Percentiles rank a stretch among this genome's conserved stretches.
phyloP scores from a whole-genome alignment of 805 yeast genomes.

The Wickerhamomyces silvicola region DNA sequence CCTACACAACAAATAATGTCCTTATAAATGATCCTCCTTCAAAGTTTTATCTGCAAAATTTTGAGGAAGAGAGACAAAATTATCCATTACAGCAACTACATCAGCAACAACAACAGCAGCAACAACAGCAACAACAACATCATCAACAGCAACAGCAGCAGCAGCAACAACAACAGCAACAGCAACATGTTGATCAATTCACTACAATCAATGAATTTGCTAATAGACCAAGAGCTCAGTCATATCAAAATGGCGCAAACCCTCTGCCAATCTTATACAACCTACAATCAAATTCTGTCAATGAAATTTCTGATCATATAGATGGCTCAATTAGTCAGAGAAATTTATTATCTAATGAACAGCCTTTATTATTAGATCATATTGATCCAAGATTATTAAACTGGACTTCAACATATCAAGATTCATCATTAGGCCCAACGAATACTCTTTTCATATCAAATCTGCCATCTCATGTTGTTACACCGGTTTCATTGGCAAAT shows the following conservation, averaged over 20 bases:
- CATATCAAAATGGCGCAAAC: slow-evolving; percentile 25
- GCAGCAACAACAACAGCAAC: slow-evolving; percentile 9
- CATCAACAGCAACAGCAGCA: slow-evolving; percentile 11
- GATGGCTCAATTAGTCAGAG: slow-evolving; percentile 4
- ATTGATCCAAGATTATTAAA: slow-evolving; percentile 51
- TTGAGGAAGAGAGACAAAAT: slow-evolving; percentile 8
- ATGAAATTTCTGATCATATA: slow-evolving; percentile 7
- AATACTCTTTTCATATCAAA: slow-evolving; percentile 74
- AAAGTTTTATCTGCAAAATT: slow-evolving; percentile 8
- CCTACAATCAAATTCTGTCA: slow-evolving; percentile 6
- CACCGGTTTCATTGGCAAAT: slow-evolving; percentile 52
- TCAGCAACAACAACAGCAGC: slow-evolving; percentile 10
- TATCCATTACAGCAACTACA: slow-evolving; percentile 7
- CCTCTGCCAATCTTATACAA: slow-evolving; percentile 25
- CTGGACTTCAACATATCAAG: slow-evolving; percentile 67
- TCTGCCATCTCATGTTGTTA: slow-evolving; percentile 52
- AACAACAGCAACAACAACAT: slow-evolving; percentile 2
- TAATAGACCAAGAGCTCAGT: slow-evolving; percentile 36
- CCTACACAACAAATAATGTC: slow-evolving; percentile 21
- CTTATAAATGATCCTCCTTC: slow-evolving; percentile 11
- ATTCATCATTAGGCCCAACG: slow-evolving; percentile 67
- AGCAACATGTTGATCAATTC: slow-evolving; percentile 2
- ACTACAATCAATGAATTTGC: slow-evolving; percentile 2
- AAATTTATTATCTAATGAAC: slow-evolving; percentile 12
- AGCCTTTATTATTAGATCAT: slow-evolving; percentile 42